Evolutionary conservation across 257 asterid genomes (phyloP), one percentile per base, ranked within the genome.

Genomic region (Striga asiatica): DNA sequence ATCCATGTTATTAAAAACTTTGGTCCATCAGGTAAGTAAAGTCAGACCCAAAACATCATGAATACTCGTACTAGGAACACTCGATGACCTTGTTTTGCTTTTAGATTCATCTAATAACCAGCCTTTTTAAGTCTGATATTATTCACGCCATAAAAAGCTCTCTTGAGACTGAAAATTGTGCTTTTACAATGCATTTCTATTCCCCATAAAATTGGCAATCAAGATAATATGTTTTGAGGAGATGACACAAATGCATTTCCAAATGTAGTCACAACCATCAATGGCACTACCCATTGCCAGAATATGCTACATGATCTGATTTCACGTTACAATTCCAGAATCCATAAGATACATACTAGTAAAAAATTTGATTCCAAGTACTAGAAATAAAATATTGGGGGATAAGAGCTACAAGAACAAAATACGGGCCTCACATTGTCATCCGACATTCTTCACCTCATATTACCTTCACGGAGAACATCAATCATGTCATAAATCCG

Each of bases 381-480:
- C 49, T 3, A 3, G 11, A 16, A 28, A 61, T 0, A 14, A 13
- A 35, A 2, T 20, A 7, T 29, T 14, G 13, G 37, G 41, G 10
- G 41, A 16, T 17, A 28, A 12, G 13, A 2, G 28, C 46, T 29
- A 61, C 52, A 25, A 38, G 14, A 42, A 29, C 22, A 23, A 13
- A 7, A 47, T 38, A 43, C 50, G 31, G 17, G 29, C 2, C 20
- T n/a, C 54, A 42, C 13, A 5, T n/a, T n/a, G n/a, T n/a, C n/a
- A n/a, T n/a, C n/a, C n/a, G n/a, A n/a, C 46, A 12, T 46, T 21
- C 47, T 64, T 69, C 63, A 91, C 71, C 94, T 71, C 98, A 87
- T 87, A 66, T 77, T 87, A 48, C 98, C 98, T 81, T 84, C 96
- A 0, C 87, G 87, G 62, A 87, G 79, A 47, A 91, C 96, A 38